A percentile compares a stretch with the other conserved stretches of the same genome.
phyloP scores from a whole-genome alignment of 345 rosid species.

The Euphorbia tirucalli region DNA sequence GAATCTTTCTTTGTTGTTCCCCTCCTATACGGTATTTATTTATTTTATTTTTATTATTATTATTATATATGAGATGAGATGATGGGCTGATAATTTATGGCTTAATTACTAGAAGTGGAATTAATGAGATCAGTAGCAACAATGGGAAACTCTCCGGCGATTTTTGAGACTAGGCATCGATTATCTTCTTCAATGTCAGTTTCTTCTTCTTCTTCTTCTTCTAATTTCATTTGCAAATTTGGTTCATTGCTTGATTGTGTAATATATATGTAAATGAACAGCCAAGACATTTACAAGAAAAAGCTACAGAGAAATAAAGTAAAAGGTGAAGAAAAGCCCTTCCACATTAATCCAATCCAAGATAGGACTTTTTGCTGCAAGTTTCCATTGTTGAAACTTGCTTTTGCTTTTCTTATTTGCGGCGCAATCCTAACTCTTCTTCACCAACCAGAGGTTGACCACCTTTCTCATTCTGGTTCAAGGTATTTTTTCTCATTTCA shows the following conservation, averaged over 20 bases:
- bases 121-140: conserved; percentile 32
- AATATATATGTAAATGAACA: conserved; percentile 12
- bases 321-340: conserved; percentile 25
- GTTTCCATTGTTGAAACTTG: conserved; percentile 13
- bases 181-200: conserved; percentile 47
- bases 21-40: too few relatives aligned
- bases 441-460: conserved; percentile 23
- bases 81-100: too few relatives aligned
- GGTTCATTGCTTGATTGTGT: neutral
- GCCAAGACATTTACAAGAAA: conserved; percentile 27
- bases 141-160: conserved; percentile 33
- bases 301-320: conserved; percentile 21
- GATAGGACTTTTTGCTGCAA: conserved; percentile 21
- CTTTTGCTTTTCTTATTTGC: conserved; percentile 16
- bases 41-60: too few relatives aligned
- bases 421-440: conserved; percentile 21
- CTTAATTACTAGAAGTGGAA: neutral
- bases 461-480: conserved; percentile 19
- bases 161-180: conserved; percentile 42
- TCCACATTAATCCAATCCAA: conserved; percentile 18
- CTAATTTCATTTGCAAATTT: neutral
- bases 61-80: too few relatives aligned
- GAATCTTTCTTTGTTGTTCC: too few relatives aligned
- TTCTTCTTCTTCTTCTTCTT: neutral
- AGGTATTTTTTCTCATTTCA: conserved; percentile 12